Base-by-base conservation (phyloP, 441 rosid genomes). In the Populus hybrid region DNA sequence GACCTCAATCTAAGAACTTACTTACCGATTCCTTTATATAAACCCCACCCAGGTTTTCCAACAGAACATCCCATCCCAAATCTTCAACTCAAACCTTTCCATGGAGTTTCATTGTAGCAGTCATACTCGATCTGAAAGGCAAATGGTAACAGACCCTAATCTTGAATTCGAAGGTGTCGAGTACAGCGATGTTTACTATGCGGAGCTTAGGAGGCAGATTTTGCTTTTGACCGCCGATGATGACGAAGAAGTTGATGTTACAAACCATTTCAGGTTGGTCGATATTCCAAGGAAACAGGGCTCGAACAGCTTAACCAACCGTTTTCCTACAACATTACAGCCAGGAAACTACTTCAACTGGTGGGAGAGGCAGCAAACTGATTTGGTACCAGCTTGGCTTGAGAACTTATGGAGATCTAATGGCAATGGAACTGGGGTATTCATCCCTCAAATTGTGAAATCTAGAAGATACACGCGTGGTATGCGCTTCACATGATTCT, bases 391-490 rank as follows among this genome's bases (percentile, higher is more conserved):
- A 2, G 40, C 79, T 8, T 82, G 89, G 90, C 84, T 82, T 21
- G 73, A 64, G 12, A 88, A 85, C 40, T 42, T 76, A 57, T 84
- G 89, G 90, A 84, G 86, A 74, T 46, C 57, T 46, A 79, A 75
- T 67, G 73, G 89, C 10, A 80, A 69, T 67, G 89, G 90, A 73
- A 87, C 91, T 3, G 92, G 90, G 5, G 92, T 90, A 21, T 89
- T 88, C 82, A 89, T 90, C 74, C 91, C 90, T 24, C 85, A 67
- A 35, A 69, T 75, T 57, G 84, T 72, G 59, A 79, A 78, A 21
- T 32, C 86, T 46, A 74, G 77, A 73, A 76, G 81, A 63, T 59
- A 75, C 3, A 42, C 71, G 59, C 74, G 73, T 6, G 82, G 85
- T 78, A 75, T 34, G 28, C 28, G 42, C 24, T 1, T 20, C 16